Percentiles rank a stretch among this genome's conserved stretches.
Conservation (phyloP, 345 rosid genomes). For the Isatis tinctoria region DNA sequence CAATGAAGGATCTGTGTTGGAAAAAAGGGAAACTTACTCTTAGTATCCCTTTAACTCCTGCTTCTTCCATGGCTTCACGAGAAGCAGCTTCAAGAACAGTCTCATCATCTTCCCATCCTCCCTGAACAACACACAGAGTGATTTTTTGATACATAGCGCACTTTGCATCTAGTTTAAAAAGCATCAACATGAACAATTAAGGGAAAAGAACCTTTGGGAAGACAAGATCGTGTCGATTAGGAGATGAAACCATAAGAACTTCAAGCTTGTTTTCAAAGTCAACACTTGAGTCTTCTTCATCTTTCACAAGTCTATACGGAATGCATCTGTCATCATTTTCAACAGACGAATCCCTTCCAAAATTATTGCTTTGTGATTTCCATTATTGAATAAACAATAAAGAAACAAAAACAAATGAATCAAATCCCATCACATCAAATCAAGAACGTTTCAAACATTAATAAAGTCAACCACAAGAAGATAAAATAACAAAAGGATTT, state of each 20-base stretch:
- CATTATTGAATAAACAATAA: neutral
- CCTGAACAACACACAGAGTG: constrained; percentile 36
- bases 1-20: neutral
- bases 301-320: constrained; percentile 55
- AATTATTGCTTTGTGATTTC: neutral
- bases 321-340: constrained; percentile 53
- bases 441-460: neutral
- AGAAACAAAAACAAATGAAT: neutral
- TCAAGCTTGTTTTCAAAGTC: constrained; percentile 39
- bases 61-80: constrained; percentile 94
- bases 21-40: constrained; percentile 36
- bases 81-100: constrained; percentile 77
- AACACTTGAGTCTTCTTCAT: constrained; percentile 26
- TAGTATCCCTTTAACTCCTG: constrained; percentile 79
- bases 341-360: neutral
- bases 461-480: constrained; percentile 8
- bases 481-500: neutral
- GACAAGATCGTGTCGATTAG: constrained; percentile 72
- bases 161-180: neutral
- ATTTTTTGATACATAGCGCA: neutral
- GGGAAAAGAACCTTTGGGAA: constrained; percentile 67
- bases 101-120: constrained; percentile 99
- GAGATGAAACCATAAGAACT: constrained; percentile 88
- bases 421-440: neutral
- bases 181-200: neutral